Evolutionary conservation across 2,329 filamentous ascomycete species (phyloP).

Genomic region (Scedosporium aurantiacum): DNA sequence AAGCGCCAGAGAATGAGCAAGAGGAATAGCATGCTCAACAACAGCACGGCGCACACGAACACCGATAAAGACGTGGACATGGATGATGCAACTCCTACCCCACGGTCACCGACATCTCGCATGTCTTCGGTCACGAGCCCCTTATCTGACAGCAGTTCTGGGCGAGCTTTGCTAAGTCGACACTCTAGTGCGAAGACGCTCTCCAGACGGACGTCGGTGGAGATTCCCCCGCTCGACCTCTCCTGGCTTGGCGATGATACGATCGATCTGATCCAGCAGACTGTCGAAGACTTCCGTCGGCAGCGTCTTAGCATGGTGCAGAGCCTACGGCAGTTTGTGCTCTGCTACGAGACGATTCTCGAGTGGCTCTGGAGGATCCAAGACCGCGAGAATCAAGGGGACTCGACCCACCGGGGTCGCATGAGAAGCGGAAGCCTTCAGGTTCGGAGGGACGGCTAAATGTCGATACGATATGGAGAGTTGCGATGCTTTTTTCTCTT

Average conservation of each 20-base stretch:
- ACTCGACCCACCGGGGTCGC: background rate
- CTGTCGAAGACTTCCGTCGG: slow-evolving; percentile 79
- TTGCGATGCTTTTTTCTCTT: too few relatives aligned
- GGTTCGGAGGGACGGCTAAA: background rate
- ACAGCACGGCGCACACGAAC: slow-evolving; percentile 11
- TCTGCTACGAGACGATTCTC: slow-evolving; percentile 90
- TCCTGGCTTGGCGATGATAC: slow-evolving; percentile 60
- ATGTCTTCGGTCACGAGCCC: background rate
- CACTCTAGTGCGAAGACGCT: background rate
- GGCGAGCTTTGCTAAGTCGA: background rate
- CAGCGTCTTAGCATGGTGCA: slow-evolving; percentile 96
- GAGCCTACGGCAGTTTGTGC: slow-evolving; percentile 80
- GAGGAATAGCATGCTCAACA: slow-evolving; percentile 5
- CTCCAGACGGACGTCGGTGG: background rate
- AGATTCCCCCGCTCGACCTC: slow-evolving; percentile 27
- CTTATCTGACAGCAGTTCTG: background rate
- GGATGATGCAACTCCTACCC: slow-evolving; percentile 15
- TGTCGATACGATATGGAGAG: background rate
- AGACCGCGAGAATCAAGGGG: slow-evolving; percentile 15
- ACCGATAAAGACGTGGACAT: slow-evolving; percentile 37
- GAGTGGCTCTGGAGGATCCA: slow-evolving; percentile 63
- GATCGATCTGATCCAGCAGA: slow-evolving; percentile 71
- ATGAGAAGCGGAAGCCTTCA: slow-evolving; percentile 2
- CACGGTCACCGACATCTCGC: background rate
- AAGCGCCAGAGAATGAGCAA: slow-evolving; percentile 60